Base-by-base conservation (phyloP, 768 basidiomycete species). In the Phaffia australis region DNA sequence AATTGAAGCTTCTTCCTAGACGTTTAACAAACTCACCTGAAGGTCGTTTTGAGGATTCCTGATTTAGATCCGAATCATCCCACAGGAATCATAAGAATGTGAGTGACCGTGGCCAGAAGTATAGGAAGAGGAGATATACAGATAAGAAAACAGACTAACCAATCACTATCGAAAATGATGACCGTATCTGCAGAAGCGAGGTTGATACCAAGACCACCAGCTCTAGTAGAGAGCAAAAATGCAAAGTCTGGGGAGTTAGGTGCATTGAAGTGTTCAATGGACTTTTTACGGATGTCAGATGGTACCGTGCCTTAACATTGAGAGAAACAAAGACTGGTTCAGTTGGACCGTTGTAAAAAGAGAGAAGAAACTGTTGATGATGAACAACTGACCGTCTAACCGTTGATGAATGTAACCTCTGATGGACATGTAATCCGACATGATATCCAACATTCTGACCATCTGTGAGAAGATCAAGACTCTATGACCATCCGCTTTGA, bases 401-500 rank as follows among this genome's bases (percentile, higher is more conserved):
- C 95, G 86, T 76, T 98, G 95, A 77, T 92, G 88, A 69, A 84
- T 84, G 73, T 94, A 98, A 49, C 88, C 88, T 57, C 95, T 83
- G 64, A 93, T 79, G 50, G 79, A 78, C 86, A 98, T 91, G 78
- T 97, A 98, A 77, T 99, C 95, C 70, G 89, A 93, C 72, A 99
- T 83, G 75, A 99, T 98, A 78, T 99, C 95, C 55, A 99, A 82
- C 85, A 98, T 89, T 67, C 95, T 85, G 67, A 98, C 93, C 95
- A 99, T 99, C 77, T 97, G 77, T 73, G 92, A 95, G 81, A 99
- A 99, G 72, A 99, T 98, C 72, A 99, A 82, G 30, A 99, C 95
- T 59, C 95, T 88, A 73, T 98, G 95, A 3, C 89, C 88, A 75
- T 98, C 94, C 71, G 83, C 85, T 72, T 87, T 87, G 59, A 98